Evolutionary conservation across 2,329 filamentous ascomycete genomes (phyloP).

Genomic region (Cladosporium sphaerospermum): DNA sequence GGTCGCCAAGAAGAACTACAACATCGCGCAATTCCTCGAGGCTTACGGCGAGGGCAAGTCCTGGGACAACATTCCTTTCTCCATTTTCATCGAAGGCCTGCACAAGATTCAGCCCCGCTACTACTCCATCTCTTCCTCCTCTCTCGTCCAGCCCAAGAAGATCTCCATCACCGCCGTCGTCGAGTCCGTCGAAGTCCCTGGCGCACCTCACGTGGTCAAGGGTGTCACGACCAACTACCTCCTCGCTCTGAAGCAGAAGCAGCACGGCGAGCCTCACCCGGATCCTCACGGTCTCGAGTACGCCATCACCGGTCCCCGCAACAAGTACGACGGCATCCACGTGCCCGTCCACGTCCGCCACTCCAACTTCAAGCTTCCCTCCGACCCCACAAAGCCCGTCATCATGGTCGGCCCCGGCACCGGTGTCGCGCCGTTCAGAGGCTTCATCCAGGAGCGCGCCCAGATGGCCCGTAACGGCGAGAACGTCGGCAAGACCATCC

Average conservation of each 20-base stretch:
- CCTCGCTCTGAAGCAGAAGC: conserved; percentile 90
- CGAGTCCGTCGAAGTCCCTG: conserved; percentile 72
- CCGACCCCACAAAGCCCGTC: conserved; percentile 85
- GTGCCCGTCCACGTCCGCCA: conserved; percentile 93
- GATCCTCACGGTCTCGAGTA: conserved; percentile 81
- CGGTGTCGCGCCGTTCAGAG: conserved; percentile 93
- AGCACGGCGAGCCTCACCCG: conserved; percentile 77
- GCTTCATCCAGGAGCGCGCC: conserved; percentile 88
- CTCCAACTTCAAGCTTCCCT: conserved; percentile 98
- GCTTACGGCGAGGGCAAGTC: conserved; percentile 64
- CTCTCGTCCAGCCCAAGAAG: conserved; percentile 85
- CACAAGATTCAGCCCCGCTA: conserved; percentile 95
- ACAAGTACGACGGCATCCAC: conserved; percentile 95
- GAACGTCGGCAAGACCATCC: conserved; percentile 75
- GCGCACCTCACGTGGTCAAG: conserved; percentile 72
- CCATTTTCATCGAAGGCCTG: conserved; percentile 85
- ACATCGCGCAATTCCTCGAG: conserved; percentile 79
- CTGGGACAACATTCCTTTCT: conserved; percentile 86
- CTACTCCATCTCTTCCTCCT: conserved; percentile 98
- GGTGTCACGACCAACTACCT: conserved; percentile 98
- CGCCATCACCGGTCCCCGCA: conserved; percentile 78
- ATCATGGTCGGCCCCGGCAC: conserved; percentile 97
- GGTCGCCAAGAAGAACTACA: conserved; percentile 74
- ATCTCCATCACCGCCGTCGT: conserved; percentile 94
- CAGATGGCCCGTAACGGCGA: conserved; percentile 74